phyloP scores from a whole-genome alignment of 2,329 filamentous ascomycete species.

The Aspergillus luchuensis region DNA sequence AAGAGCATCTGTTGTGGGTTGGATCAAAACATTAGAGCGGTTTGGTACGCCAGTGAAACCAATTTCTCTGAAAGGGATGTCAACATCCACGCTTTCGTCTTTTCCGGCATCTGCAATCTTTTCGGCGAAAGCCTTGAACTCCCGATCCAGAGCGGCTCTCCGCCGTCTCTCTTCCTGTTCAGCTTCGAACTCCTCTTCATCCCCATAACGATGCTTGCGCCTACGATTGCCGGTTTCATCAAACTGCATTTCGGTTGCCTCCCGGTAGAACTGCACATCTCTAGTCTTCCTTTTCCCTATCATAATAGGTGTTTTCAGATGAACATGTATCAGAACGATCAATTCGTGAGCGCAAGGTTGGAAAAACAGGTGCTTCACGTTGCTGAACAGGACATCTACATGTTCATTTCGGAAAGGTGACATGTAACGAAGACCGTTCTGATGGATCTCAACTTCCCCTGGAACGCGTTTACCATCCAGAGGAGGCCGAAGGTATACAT shows the following conservation, averaged over 20 bases:
- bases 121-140: conserved; percentile 95
- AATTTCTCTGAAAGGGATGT: conserved; percentile 94
- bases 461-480: conserved; percentile 97
- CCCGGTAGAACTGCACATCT: conserved; percentile 96
- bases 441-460: conserved; percentile 94
- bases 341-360: conserved; percentile 95
- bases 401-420: conserved; percentile 77
- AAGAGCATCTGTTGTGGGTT: conserved; percentile 93
- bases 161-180: conserved; percentile 95
- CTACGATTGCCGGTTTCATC: conserved; percentile 98
- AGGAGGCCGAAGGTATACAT: conserved; percentile 92
- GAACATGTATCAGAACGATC: conserved; percentile 97
- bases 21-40: conserved; percentile 91
- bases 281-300: conserved; percentile 99
- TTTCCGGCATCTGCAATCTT: conserved; percentile 96
- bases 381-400: conserved; percentile 95
- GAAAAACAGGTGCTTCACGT: conserved; percentile 98
- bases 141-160: conserved; percentile 86
- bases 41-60: conserved; percentile 97
- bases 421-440: conserved; percentile 96
- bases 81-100: conserved; percentile 86
- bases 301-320: conserved; percentile 96
- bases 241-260: conserved; percentile 97
- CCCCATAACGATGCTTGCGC: conserved; percentile 94
- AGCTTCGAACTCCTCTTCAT: conserved; percentile 97